Evolutionary conservation across 192 early-diverging fungal genomes (phyloP).

Genomic region (Lobosporangium transversale): DNA sequence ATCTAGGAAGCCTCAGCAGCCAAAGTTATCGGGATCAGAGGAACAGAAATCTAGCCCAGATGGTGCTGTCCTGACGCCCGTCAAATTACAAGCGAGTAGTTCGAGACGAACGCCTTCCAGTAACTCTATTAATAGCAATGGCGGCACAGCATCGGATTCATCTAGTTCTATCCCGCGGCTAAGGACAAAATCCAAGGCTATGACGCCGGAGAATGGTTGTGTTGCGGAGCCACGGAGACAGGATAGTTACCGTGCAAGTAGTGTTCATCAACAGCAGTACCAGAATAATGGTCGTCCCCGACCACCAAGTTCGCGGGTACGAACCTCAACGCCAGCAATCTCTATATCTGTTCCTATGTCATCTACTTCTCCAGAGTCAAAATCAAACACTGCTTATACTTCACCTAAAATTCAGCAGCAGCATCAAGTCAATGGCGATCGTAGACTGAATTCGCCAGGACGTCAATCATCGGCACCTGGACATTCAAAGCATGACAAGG

Average conservation of each 20-base stretch:
- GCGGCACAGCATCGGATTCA: neutral
- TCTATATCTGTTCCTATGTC: constrained; percentile 3
- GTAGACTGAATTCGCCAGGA: constrained; percentile 32
- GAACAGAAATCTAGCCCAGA: neutral
- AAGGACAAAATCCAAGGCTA: constrained; percentile 21
- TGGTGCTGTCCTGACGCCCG: neutral
- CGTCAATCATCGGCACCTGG: constrained; percentile 21
- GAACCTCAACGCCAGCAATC: constrained; percentile 15
- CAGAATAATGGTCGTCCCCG: constrained; percentile 7
- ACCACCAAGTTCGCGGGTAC: constrained; percentile 10
- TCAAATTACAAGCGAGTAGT: neutral
- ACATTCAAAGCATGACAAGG: neutral
- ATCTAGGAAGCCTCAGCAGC: constrained; percentile 1
- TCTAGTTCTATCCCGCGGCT: constrained; percentile 35
- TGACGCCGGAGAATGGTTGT: constrained; percentile 14
- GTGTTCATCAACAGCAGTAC: no score
- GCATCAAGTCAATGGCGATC: constrained; percentile 3
- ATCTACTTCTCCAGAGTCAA: neutral
- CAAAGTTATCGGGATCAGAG: neutral
- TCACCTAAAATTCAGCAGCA: constrained; percentile 3
- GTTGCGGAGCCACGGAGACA: neutral
- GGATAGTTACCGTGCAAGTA: neutral
- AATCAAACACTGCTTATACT: neutral
- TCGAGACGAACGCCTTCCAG: neutral
- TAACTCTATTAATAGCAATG: neutral